A percentile compares a stretch with the other conserved stretches of the same genome.
phyloP scores from a whole-genome alignment of 1,139 yeast species.

The Zygoascus sp. region DNA sequence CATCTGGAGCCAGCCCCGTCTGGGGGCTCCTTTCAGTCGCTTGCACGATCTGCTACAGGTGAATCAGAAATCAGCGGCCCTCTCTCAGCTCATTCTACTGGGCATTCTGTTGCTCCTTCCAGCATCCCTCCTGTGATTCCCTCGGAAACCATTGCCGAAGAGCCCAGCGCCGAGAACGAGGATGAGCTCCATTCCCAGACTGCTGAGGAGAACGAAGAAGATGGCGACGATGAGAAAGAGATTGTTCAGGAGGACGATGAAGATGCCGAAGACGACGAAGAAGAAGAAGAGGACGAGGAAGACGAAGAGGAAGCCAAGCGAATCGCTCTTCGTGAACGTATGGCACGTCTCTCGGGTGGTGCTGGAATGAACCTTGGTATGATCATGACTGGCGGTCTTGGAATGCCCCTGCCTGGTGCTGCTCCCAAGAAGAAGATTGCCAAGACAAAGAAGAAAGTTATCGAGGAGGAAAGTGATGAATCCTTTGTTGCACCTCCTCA shows the following conservation, averaged over 20 bases:
- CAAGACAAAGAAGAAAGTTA: conserved; percentile 20
- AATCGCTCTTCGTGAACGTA: conserved; percentile 78
- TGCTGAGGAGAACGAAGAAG: conserved; percentile 17
- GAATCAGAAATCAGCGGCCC: conserved; percentile 6
- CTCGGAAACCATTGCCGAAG: conserved; percentile 12
- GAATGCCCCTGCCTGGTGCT: conserved; percentile 29
- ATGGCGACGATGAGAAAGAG: conserved; percentile 13
- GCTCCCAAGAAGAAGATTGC: conserved; percentile 29
- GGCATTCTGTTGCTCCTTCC: not conserved
- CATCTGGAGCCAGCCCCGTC: conserved; percentile 18
- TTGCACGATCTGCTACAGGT: conserved; percentile 18
- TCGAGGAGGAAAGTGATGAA: conserved; percentile 28
- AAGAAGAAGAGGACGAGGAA: conserved; percentile 37
- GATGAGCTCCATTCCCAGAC: conserved; percentile 19
- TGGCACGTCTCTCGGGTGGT: conserved; percentile 94
- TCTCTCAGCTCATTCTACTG: conserved; percentile 2
- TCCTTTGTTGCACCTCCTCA: conserved; percentile 18
- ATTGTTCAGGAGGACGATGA: conserved; percentile 21
- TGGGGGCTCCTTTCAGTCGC: conserved; percentile 17
- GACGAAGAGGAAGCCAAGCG: conserved; percentile 75
- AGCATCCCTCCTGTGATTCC: conserved; percentile 16
- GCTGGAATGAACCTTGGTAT: conserved; percentile 54
- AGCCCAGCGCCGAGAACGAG: conserved; percentile 14
- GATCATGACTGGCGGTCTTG: conserved; percentile 33
- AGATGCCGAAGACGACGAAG: conserved; percentile 26